Base-by-base conservation (phyloP, 2,329 filamentous ascomycete species). In the Xylaria sp. region DNA sequence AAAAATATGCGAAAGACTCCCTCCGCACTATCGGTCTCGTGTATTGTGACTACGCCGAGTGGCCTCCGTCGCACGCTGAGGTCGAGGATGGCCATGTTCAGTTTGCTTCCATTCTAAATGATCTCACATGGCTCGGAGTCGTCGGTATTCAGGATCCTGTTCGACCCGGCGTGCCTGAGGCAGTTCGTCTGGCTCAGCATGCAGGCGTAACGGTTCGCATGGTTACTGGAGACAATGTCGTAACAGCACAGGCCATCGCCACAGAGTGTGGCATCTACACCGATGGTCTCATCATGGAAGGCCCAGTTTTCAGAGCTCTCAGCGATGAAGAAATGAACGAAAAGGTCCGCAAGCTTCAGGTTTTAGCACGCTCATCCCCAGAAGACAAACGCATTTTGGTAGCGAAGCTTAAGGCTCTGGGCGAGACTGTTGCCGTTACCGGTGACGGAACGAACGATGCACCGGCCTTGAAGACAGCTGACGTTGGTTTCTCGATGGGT, bases 131-230 rank as follows among this genome's bases (percentile, higher is more conserved):
- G 78, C 78, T 92, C 67, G 87, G 87, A 17, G 80, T 92, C 42
- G 88, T 91, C 51, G 90, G 89, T 69, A 92, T 92, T 71, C 89
- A 92, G 72, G 90, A 92, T 74, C 90, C 90, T 35, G 84, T 92
- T 17, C 82, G 90, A 59, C 82, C 84, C 5, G 88, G 89, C 67
- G 90, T 92, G 21, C 82, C 86, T 14, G 83, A 86, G 50, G 89
- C 90, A 46, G 90, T 92, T 57, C 79, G 81, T 61, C 85, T 86
- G 71, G 91, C 89, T 65, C 84, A 88, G 67, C 82, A 81, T 25
- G 90, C 90, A 17, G 89, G 89, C 57, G 89, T 92, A 15, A 82
- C 86, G 58, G 88, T 91, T 50, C 88, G 89, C 69, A 92, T 92
- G 89, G 89, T 92, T 52, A 92, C 89, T 23, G 89, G 87, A 68